Conservation (phyloP, 1,139 yeast genomes). For the Groenewaldozyma auringiensis region DNA sequence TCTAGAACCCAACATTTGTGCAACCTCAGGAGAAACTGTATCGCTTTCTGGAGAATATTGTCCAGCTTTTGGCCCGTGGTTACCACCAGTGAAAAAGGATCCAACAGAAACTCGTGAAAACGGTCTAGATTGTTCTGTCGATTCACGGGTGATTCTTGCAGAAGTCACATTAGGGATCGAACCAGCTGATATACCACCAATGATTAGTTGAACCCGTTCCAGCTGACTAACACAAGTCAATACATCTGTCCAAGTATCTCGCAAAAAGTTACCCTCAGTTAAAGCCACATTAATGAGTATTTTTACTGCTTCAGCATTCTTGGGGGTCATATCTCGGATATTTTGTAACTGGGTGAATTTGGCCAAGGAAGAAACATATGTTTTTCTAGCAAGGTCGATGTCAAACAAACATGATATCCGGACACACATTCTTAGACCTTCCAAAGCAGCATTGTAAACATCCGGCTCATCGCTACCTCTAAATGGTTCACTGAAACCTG, state of each 20-base stretch:
- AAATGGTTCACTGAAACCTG: slow-evolving; percentile 89
- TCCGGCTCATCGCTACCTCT: slow-evolving; percentile 80
- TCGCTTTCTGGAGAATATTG: slow-evolving; percentile 7
- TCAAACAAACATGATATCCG: slow-evolving; percentile 81
- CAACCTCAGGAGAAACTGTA: slow-evolving; percentile 44
- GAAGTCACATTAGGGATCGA: slow-evolving; percentile 78
- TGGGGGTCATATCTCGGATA: slow-evolving; percentile 66
- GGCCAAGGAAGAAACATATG: slow-evolving; percentile 83
- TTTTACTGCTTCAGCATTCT: slow-evolving; percentile 75
- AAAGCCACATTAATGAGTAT: slow-evolving; percentile 71
- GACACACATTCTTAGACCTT: slow-evolving; percentile 77
- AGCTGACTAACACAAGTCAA: slow-evolving; percentile 80
- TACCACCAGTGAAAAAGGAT: slow-evolving; percentile 6
- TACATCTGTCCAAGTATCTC: slow-evolving; percentile 76
- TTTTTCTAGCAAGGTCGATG: slow-evolving; percentile 73
- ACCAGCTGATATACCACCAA: slow-evolving; percentile 81
- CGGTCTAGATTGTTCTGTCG: slow-evolving; percentile 40
- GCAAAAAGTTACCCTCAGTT: slow-evolving; percentile 65
- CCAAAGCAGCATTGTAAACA: slow-evolving; percentile 63
- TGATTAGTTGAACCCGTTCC: slow-evolving; percentile 80
- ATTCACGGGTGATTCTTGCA: slow-evolving; percentile 51
- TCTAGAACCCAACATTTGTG: slow-evolving; percentile 56
- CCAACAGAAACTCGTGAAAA: slow-evolving; percentile 13
- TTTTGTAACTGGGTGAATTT: slow-evolving; percentile 80
- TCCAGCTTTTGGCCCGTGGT: slow-evolving; percentile 2